Conservation (phyloP, 208 protist genomes). For the Trichomonas vaginalis region DNA sequence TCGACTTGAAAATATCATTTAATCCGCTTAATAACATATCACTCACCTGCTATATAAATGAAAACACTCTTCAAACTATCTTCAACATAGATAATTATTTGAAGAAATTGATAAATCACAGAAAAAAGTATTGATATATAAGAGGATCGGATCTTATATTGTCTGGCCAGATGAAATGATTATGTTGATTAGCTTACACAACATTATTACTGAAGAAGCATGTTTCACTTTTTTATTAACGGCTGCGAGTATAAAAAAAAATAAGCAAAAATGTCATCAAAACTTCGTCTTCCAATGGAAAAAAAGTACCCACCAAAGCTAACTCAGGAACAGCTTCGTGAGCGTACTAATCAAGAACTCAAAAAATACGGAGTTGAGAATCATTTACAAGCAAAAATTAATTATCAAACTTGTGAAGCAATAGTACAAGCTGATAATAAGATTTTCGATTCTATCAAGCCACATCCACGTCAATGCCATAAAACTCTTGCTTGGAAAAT, state of each 20-base stretch:
- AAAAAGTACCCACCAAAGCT: neutral
- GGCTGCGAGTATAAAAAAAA: neutral
- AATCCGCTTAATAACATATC: too few species aligned
- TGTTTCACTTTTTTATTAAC: neutral
- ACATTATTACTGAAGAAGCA: too few species aligned
- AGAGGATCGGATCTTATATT: too few species aligned
- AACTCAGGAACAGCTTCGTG: neutral
- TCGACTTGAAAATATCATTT: too few species aligned
- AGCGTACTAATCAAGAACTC: neutral
- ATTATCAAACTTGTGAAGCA: neutral
- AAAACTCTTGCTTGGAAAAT: neutral
- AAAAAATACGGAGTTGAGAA: neutral
- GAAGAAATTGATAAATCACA: too few species aligned
- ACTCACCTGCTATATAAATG: too few species aligned
- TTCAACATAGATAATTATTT: too few species aligned
- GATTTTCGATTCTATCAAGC: neutral
- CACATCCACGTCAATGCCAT: neutral
- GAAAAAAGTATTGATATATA: too few species aligned
- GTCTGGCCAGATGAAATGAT: too few species aligned
- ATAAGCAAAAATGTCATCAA: neutral
- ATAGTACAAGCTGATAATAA: neutral
- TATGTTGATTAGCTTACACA: too few species aligned
- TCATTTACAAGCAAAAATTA: neutral
- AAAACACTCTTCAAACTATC: too few species aligned
- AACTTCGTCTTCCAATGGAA: neutral